Conservation (phyloP, 139 green algal genomes). For the Micractinium conductrix region DNA sequence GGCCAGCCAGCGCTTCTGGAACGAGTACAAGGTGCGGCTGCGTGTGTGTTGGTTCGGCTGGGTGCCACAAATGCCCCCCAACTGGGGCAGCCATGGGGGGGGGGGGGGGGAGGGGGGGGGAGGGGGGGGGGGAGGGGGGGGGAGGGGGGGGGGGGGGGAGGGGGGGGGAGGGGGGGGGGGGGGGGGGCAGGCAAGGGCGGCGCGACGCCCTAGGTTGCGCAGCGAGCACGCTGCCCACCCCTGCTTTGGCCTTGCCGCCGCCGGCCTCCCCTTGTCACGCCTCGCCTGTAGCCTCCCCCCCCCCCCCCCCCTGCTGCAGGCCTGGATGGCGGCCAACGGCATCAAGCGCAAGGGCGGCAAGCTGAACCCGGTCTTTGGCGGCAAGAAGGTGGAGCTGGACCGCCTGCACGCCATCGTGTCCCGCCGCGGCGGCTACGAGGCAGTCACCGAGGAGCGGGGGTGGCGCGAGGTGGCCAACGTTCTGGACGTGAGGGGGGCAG, state of each 20-base stretch:
- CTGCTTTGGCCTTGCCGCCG: too few species aligned
- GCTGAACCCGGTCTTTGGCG: conserved; percentile 65
- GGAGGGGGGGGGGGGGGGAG: too few species aligned
- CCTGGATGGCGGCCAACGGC: conserved; percentile 32
- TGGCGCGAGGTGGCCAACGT: conserved; percentile 79
- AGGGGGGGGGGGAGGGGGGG: too few species aligned
- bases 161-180: too few species aligned
- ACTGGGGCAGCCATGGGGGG: too few species aligned
- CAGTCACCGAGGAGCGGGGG: conserved; percentile 68
- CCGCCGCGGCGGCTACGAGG: conserved; percentile 73
- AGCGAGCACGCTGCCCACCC: too few species aligned
- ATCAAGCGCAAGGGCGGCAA: conserved; percentile 35
- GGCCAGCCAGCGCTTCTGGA: conserved; percentile 31
- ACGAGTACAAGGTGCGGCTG: conserved; percentile 28
- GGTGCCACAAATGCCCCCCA: too few species aligned
- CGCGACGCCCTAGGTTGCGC: too few species aligned
- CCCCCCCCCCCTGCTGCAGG: background rate
- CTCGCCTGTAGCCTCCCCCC: background rate
- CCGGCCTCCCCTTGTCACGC: too few species aligned
- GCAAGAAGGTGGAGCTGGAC: conserved; percentile 79
- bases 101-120: too few species aligned
- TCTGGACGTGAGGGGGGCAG: conserved; percentile 70
- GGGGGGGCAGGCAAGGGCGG: too few species aligned
- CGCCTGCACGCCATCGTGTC: conserved; percentile 68
- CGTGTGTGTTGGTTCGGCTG: too few species aligned